phyloP scores from a whole-genome alignment of 192 early-diverging fungal genomes.

The Umbelopsis ramanniana region DNA sequence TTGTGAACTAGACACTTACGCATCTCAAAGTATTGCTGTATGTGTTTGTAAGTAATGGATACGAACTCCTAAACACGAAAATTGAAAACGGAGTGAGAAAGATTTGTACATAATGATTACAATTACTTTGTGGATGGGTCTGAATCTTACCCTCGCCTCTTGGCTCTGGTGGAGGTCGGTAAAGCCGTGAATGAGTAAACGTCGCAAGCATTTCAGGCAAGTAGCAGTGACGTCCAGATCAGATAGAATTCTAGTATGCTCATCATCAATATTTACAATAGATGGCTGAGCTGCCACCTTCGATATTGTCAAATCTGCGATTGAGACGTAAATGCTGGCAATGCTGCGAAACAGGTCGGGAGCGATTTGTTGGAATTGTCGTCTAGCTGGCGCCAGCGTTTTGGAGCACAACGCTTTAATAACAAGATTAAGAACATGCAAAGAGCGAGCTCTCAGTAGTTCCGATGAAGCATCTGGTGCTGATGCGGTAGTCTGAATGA shows the following conservation, averaged over 20 bases:
- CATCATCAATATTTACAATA: constrained; percentile 27
- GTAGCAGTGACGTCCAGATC: constrained; percentile 66
- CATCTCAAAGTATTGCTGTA: constrained; percentile 57
- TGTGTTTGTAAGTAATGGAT: constrained; percentile 51
- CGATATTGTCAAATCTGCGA: constrained; percentile 57
- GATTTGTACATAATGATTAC: too few relatives aligned
- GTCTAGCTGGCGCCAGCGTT: constrained; percentile 41
- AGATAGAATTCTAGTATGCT: constrained; percentile 36
- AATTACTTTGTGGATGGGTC: neutral
- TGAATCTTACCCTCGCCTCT: constrained; percentile 52
- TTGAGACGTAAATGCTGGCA: constrained; percentile 66
- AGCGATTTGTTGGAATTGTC: constrained; percentile 56
- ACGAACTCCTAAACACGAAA: constrained; percentile 42
- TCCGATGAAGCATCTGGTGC: constrained; percentile 39
- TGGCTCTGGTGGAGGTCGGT: constrained; percentile 58
- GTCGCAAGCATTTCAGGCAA: constrained; percentile 74
- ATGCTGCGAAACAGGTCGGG: constrained; percentile 75
- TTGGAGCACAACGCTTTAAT: constrained; percentile 77
- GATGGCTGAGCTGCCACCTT: constrained; percentile 31
- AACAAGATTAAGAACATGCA: constrained; percentile 76
- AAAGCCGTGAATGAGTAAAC: constrained; percentile 80
- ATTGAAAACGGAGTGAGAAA: neutral
- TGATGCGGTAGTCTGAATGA: constrained; percentile 52
- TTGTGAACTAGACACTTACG: constrained; percentile 39
- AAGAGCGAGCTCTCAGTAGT: constrained; percentile 67